Evolutionary conservation across 75 land plant species (phyloP).

Genomic region (Adiantum capillusveneris): DNA sequence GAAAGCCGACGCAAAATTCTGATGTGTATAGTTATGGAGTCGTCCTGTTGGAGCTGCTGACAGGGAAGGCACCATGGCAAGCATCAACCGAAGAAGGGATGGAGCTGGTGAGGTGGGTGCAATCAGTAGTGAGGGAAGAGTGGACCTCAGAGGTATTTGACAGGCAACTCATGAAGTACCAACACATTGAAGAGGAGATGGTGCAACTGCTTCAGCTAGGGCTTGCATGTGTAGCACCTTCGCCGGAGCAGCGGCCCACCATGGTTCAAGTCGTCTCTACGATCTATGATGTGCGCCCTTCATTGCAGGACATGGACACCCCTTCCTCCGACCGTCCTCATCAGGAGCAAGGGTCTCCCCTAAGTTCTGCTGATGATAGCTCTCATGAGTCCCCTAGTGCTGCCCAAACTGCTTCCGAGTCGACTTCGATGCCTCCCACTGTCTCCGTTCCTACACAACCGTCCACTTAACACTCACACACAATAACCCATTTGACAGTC

Average conservation of each 20-base stretch:
- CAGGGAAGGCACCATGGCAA: slow-evolving; percentile 68
- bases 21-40: slow-evolving; percentile 91
- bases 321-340: too few species aligned
- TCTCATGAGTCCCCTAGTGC: too few species aligned
- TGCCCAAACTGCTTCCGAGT: too few species aligned
- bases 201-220: slow-evolving; percentile 54
- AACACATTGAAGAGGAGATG: slow-evolving; percentile 74
- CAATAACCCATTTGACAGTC: too few species aligned
- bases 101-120: slow-evolving; percentile 87
- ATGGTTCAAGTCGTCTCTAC: slow-evolving; percentile 39
- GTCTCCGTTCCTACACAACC: too few species aligned
- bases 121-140: slow-evolving; percentile 56
- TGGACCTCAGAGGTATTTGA: slow-evolving; percentile 87
- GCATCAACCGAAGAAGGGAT: slow-evolving; percentile 57
- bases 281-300: slow-evolving; percentile 50
- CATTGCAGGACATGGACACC: too few species aligned
- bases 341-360: too few species aligned
- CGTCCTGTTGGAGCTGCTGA: slow-evolving; percentile 65
- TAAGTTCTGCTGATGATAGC: too few species aligned
- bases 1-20: slow-evolving; percentile 63
- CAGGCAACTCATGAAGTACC: slow-evolving; percentile 58
- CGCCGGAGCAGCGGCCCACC: slow-evolving; percentile 57
- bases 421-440: too few species aligned
- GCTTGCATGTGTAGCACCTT: slow-evolving; percentile 42
- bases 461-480: too few species aligned